A percentile compares a stretch with the other conserved stretches of the same genome.
Evolutionary conservation across 306 rosid species (phyloP).

Genomic region (Cercis canadensis): DNA sequence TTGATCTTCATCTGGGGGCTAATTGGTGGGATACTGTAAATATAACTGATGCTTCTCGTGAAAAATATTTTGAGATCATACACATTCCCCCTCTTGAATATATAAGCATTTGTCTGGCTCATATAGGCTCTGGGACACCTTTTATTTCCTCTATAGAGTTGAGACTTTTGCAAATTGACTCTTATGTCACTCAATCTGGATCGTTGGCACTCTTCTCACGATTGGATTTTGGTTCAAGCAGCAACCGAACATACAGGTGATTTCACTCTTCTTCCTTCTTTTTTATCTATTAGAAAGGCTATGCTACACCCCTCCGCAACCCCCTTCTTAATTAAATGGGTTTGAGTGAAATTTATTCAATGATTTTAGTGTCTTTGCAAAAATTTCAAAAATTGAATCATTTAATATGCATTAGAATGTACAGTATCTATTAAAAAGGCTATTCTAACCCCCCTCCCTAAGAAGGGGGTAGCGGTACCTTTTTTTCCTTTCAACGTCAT

Average conservation of each 20-base stretch:
- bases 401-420: no score
- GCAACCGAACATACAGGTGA: neutral
- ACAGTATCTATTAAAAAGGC: no score
- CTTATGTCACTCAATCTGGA: slow-evolving; percentile 28
- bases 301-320: no score
- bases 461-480: no score
- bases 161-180: slow-evolving; percentile 35
- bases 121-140: slow-evolving; percentile 49
- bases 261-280: neutral
- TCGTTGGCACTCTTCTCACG: neutral
- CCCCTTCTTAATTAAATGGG: no score
- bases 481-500: no score
- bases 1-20: slow-evolving; percentile 53
- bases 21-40: slow-evolving; percentile 40
- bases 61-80: slow-evolving; percentile 15
- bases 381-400: no score
- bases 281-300: neutral
- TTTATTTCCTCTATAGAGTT: slow-evolving; percentile 54
- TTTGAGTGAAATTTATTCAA: no score
- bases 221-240: slow-evolving; percentile 39
- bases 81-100: slow-evolving; percentile 40
- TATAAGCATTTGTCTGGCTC: slow-evolving; percentile 47
- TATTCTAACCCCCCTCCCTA: no score
- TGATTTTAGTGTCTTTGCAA: no score
- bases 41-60: neutral